A percentile compares a stretch with the other conserved stretches of the same genome.
phyloP scores from a whole-genome alignment of 1,139 yeast species.

The Blastobotrys persicus region DNA sequence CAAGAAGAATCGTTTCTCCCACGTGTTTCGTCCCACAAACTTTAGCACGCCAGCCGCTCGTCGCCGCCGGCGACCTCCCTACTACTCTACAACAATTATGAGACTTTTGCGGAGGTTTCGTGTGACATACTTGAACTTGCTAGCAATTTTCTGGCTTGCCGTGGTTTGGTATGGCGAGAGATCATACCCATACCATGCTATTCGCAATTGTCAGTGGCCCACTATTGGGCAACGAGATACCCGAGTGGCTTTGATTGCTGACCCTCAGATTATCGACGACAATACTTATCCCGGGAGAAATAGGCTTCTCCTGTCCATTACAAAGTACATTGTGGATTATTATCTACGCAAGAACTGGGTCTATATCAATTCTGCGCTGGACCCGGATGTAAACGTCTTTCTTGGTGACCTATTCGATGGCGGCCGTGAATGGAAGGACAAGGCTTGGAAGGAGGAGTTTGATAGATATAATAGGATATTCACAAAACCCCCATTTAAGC shows the following conservation, averaged over 20 bases:
- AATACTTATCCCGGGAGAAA: conserved; percentile 53
- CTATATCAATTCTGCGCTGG: conserved; percentile 53
- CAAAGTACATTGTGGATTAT: conserved; percentile 57
- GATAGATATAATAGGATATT: conserved; percentile 65
- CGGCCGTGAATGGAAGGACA: conserved; percentile 81
- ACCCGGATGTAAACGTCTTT: conserved; percentile 75
- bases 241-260: conserved; percentile 74
- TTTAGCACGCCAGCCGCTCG: not conserved
- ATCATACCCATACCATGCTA: conserved; percentile 47
- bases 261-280: conserved; percentile 87
- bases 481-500: conserved; percentile 45
- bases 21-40: conserved; percentile 6
- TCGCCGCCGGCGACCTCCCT: not conserved
- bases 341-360: conserved; percentile 78
- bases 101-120: not conserved
- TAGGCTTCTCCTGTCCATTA: conserved; percentile 32
- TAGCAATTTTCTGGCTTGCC: conserved; percentile 43
- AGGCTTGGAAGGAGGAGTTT: conserved; percentile 71
- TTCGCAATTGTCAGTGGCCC: conserved; percentile 59
- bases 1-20: conserved; percentile 2
- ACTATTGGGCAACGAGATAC: conserved; percentile 66
- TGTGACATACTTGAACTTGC: not conserved
- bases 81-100: not conserved
- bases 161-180: conserved; percentile 62
- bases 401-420: conserved; percentile 94